A percentile compares a stretch with the other conserved stretches of the same genome.
Evolutionary conservation across 202 grass and related monocot genomes (phyloP).

Genomic region (Musa balbisiana): DNA sequence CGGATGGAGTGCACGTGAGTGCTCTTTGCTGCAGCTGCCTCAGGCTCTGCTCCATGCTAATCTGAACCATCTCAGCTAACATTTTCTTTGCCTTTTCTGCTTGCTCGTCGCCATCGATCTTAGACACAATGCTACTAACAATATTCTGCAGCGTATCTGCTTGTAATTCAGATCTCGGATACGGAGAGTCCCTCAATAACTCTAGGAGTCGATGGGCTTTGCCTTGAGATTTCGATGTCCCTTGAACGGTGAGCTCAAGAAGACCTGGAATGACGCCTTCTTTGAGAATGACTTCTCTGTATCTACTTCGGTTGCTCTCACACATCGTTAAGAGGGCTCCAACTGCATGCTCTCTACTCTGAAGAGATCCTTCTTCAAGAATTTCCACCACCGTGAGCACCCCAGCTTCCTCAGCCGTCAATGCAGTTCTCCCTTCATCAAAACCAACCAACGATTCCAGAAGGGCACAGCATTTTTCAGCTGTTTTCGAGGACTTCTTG

Average conservation of each 20-base stretch:
- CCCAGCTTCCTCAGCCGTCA: neutral
- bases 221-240: neutral
- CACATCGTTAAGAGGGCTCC: conserved; percentile 16
- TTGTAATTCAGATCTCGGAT: neutral
- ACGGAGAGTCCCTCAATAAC: conserved; percentile 15
- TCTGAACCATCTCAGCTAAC: conserved; percentile 23
- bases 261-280: conserved; percentile 18
- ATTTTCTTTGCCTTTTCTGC: conserved; percentile 18
- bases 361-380: conserved; percentile 13
- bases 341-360: conserved; percentile 1
- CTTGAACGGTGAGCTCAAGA: conserved; percentile 13
- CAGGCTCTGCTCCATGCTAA: conserved; percentile 21
- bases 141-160: conserved; percentile 3
- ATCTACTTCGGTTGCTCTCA: conserved; percentile 12
- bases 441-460: neutral
- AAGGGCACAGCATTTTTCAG: conserved; percentile 10
- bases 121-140: conserved; percentile 11
- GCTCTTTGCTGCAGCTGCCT: conserved; percentile 17
- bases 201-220: conserved; percentile 5
- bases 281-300: conserved; percentile 9
- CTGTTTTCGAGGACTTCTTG: conserved; percentile 13
- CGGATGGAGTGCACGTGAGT: neutral
- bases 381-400: conserved; percentile 12
- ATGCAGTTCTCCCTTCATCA: conserved; percentile 12
- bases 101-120: conserved; percentile 3